phyloP scores from a whole-genome alignment of 495 filamentous ascomycete species.

The Chaetomium cochliodes region DNA sequence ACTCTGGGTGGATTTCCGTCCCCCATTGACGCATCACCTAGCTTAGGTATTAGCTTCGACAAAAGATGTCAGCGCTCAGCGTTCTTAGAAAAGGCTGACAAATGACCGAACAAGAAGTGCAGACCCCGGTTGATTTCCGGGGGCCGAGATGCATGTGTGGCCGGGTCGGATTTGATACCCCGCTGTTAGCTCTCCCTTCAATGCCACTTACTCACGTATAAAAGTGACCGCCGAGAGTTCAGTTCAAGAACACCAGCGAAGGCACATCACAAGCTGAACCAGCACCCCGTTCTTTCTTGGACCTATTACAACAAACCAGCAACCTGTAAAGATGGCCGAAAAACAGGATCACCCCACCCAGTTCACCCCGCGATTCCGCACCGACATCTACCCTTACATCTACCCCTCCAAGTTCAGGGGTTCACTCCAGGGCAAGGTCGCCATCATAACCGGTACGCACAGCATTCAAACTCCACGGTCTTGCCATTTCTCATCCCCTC shows the following conservation, averaged over 20 bases:
- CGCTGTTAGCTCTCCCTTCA: too few species aligned
- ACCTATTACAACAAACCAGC: not conserved
- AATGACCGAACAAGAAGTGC: not conserved
- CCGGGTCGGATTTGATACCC: not conserved
- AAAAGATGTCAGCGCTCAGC: not conserved
- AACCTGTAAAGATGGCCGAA: conserved; percentile 13
- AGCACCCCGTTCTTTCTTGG: not conserved
- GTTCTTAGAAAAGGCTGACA: not conserved
- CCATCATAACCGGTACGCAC: conserved; percentile 35
- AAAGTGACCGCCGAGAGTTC: not conserved
- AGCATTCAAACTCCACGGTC: too few species aligned
- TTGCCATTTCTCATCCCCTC: not conserved
- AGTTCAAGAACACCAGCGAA: not conserved
- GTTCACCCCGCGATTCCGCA: conserved; percentile 35
- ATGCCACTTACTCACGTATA: too few species aligned
- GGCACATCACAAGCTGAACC: too few species aligned
- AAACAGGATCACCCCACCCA: conserved; percentile 9
- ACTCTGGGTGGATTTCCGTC: too few species aligned
- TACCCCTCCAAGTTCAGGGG: conserved; percentile 34
- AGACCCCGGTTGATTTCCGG: conserved; percentile 17
- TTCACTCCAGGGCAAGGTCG: conserved; percentile 31
- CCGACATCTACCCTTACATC: conserved; percentile 39
- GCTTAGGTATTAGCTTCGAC: too few species aligned
- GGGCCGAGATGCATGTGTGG: not conserved
- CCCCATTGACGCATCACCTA: too few species aligned